phyloP scores from a whole-genome alignment of 352 stramenopile genomes.

The Pythium apleroticum region DNA sequence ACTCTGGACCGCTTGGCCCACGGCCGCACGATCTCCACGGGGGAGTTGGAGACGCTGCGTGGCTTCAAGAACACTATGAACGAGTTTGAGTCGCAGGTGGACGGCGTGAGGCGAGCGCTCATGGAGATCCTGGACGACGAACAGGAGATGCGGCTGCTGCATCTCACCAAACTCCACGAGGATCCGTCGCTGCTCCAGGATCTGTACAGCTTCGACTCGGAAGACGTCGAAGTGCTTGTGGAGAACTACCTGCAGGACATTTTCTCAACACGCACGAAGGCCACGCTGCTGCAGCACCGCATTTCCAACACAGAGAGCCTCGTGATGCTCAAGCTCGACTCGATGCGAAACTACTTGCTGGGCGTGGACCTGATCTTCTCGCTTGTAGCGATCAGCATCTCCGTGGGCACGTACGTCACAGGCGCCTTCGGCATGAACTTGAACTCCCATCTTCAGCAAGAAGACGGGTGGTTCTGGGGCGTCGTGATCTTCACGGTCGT shows the following conservation, averaged over 20 bases:
- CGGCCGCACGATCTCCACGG: slow-evolving; percentile 36
- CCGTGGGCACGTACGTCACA: slow-evolving; percentile 59
- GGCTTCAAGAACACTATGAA: slow-evolving; percentile 73
- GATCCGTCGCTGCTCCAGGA: slow-evolving; percentile 52
- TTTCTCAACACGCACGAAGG: slow-evolving; percentile 72
- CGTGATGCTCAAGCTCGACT: slow-evolving; percentile 77
- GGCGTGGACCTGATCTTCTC: slow-evolving; percentile 73
- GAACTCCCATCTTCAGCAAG: slow-evolving; percentile 44
- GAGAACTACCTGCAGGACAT: slow-evolving; percentile 82
- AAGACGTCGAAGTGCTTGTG: slow-evolving; percentile 71
- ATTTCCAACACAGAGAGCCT: slow-evolving; percentile 79
- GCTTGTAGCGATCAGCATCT: slow-evolving; percentile 56
- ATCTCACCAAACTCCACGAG: slow-evolving; percentile 65
- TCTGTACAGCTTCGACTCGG: slow-evolving; percentile 65
- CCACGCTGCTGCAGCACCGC: slow-evolving; percentile 59
- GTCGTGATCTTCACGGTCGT: slow-evolving; percentile 46
- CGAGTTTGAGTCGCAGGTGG: slow-evolving; percentile 68
- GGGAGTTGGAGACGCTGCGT: slow-evolving; percentile 57
- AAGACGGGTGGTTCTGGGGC: slow-evolving; percentile 58
- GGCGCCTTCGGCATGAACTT: slow-evolving; percentile 79
- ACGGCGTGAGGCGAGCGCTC: slow-evolving; percentile 49
- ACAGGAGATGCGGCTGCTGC: slow-evolving; percentile 61
- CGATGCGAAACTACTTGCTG: slow-evolving; percentile 78
- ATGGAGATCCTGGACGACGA: slow-evolving; percentile 76
- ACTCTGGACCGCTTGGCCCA: slow-evolving; percentile 51